Percentiles rank a stretch among this genome's conserved stretches.
Conservation (phyloP, 805 yeast genomes). For the Jamesozyma gamospora region DNA sequence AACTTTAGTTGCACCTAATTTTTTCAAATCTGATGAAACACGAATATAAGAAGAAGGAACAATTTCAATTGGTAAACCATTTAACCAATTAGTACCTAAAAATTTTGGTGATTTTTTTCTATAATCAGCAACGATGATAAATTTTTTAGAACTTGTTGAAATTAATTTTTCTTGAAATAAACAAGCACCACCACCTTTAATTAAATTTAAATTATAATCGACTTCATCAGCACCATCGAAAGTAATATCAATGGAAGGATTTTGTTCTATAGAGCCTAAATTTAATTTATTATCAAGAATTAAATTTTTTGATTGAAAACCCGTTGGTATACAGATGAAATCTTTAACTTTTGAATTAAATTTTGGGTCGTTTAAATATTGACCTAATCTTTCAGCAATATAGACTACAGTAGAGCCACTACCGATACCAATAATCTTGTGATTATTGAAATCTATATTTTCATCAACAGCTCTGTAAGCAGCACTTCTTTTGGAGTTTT, state of each 20-base stretch:
- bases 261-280: constrained; percentile 77
- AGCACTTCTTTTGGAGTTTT: constrained; percentile 79
- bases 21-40: constrained; percentile 52
- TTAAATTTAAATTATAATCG: constrained; percentile 68
- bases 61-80: constrained; percentile 93
- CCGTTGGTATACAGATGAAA: constrained; percentile 86
- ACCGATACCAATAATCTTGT: constrained; percentile 83
- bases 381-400: constrained; percentile 86
- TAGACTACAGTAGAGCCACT: constrained; percentile 97
- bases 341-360: constrained; percentile 21
- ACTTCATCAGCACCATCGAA: constrained; percentile 99
- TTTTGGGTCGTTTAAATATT: constrained; percentile 35
- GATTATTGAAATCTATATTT: constrained; percentile 38
- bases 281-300: constrained; percentile 71
- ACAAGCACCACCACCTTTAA: constrained; percentile 99
- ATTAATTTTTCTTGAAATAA: constrained; percentile 92
- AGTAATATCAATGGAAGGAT: constrained; percentile 75
- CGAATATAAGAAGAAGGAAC: constrained; percentile 81
- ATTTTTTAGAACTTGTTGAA: constrained; percentile 65
- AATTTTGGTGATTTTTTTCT: constrained; percentile 61
- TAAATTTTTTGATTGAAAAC: constrained; percentile 85
- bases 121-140: constrained; percentile 85
- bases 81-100: constrained; percentile 74
- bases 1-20: constrained; percentile 44
- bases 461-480: constrained; percentile 91